Conservation (phyloP, 1,284 basidiomycete species). For the Irpex sp. region DNA sequence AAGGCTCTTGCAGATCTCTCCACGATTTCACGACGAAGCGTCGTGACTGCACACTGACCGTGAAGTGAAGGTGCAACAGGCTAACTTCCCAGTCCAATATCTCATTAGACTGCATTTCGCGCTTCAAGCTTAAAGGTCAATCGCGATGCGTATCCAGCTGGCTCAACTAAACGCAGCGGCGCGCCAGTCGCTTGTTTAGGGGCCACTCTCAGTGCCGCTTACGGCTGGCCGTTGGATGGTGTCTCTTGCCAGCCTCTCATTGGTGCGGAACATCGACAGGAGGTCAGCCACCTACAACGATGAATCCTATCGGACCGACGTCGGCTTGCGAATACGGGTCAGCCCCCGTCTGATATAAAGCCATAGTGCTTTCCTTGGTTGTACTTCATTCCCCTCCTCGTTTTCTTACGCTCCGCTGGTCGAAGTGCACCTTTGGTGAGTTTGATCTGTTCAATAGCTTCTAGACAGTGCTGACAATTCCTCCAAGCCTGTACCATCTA, state of each 20-base stretch:
- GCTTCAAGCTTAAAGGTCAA: too few relatives aligned
- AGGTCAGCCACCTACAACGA: neutral
- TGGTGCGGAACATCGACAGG: too few relatives aligned
- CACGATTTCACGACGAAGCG: too few relatives aligned
- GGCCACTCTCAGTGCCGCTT: too few relatives aligned
- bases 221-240: too few relatives aligned
- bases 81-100: neutral
- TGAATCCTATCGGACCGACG: neutral
- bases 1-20: neutral
- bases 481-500: neutral
- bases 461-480: neutral
- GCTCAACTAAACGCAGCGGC: too few relatives aligned
- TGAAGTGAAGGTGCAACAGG: neutral
- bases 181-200: too few relatives aligned
- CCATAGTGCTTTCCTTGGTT: too few relatives aligned
- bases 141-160: too few relatives aligned
- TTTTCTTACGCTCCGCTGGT: neutral
- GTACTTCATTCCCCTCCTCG: neutral
- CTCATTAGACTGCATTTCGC: too few relatives aligned
- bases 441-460: neutral
- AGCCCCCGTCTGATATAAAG: neutral
- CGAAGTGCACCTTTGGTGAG: neutral
- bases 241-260: too few relatives aligned
- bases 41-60: neutral
- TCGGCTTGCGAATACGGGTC: neutral